Evolutionary conservation across 495 filamentous ascomycete species (phyloP), one percentile per base, ranked within the genome.

Genomic region (Bacidia rubella): DNA sequence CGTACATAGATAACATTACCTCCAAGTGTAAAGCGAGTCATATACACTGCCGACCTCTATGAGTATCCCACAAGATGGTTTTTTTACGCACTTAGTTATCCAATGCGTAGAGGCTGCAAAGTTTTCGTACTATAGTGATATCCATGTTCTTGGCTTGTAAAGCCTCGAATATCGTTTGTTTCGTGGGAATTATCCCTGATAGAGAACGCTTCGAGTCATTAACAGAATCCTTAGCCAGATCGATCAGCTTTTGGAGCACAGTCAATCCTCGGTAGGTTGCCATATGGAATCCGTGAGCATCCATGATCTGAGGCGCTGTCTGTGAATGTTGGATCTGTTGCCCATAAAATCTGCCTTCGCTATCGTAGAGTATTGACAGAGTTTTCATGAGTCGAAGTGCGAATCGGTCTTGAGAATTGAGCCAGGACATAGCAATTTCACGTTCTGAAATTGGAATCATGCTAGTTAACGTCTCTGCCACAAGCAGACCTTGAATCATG

Each of bases 401-500:
- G 63, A 95, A 94, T 1, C 87, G 87, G 62, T 93, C 87, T 35
- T 83, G 80, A 15, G 85, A 88, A 17, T 82, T 77, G 17, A 97
- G 76, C 92, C 92, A 98, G 1, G 74, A 69, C 42, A 79, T 76
- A n/a, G 89, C 83, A 12, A 95, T 71, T 9, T 74, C 69, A 22
- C 70, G 76, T 57, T 94, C 89, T 19, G 76, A 74, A 0, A 74
- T 76, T n/a, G 86, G 86, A 1, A 77, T 78, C 15, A 95, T 74
- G 4, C 79, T 76, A 2, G 87, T 77, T 9, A 96, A 68, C 50
- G 96, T 92, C 58, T 98, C 90, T 2, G 87, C 90, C 1, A 90
- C 86, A 4, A 98, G 70, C 55, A 98, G 78, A 4, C 87, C 87
- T 69, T 98, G 92, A 75, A 89, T 86, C 46, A 98, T 70, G 54